Evolutionary conservation across 78 protist genomes (phyloP).

Genomic region (Speleostelium caveatum): DNA sequence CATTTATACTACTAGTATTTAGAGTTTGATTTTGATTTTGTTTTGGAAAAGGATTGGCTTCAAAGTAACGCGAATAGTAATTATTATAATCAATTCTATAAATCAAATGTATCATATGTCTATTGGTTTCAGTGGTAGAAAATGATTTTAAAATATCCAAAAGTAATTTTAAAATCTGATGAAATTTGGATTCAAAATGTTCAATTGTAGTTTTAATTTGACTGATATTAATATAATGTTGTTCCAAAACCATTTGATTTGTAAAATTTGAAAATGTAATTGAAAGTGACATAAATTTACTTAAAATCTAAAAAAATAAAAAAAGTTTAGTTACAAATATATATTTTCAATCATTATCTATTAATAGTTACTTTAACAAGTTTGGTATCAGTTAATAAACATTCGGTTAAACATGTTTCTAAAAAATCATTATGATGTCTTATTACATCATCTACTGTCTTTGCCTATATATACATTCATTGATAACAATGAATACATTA

Average conservation of each 20-base stretch:
- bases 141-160: conserved; percentile 58
- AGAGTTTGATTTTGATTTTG: background rate
- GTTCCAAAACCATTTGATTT: conserved; percentile 10
- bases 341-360: background rate
- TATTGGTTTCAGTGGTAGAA: conserved; percentile 54
- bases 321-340: background rate
- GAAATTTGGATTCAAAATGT: conserved; percentile 34
- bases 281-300: conserved; percentile 55
- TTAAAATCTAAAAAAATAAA: conserved; percentile 7
- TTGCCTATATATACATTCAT: background rate
- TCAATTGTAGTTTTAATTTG: conserved; percentile 16
- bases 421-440: conserved; percentile 79
- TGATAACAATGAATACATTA: background rate
- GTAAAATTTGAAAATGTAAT: conserved; percentile 36
- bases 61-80: conserved; percentile 56
- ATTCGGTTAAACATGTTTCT: conserved; percentile 83
- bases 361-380: conserved; percentile 26
- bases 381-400: conserved; percentile 81
- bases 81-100: conserved; percentile 53
- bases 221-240: background rate
- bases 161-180: conserved; percentile 24
- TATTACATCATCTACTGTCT: conserved; percentile 86
- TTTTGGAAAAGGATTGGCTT: conserved; percentile 12
- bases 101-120: conserved; percentile 73
- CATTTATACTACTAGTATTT: background rate